Conservation (phyloP, 345 rosid genomes). For the Salix arbutifolia region DNA sequence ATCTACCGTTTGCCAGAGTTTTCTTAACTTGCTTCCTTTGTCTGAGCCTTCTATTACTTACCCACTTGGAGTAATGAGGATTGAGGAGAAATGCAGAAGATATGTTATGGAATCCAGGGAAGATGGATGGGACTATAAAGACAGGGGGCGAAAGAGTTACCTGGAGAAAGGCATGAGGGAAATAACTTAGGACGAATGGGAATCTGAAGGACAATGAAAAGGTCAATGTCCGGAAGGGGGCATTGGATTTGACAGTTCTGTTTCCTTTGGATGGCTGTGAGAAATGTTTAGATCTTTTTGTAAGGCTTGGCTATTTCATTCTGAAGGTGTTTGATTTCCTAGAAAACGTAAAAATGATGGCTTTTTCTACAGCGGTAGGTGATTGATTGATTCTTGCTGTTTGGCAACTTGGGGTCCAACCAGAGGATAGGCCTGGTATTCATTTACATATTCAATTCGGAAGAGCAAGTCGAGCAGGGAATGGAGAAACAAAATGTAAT, state of each 20-base stretch:
- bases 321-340: not conserved
- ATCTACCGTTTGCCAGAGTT: constrained; percentile 3
- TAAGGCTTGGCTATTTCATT: not conserved
- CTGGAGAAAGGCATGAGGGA: not conserved
- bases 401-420: no score
- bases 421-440: no score
- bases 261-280: not conserved
- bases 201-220: not conserved
- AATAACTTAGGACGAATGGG: not conserved
- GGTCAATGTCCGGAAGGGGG: not conserved
- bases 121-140: not conserved
- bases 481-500: no score
- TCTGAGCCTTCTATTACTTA: not conserved
- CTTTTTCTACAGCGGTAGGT: no score
- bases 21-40: not conserved
- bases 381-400: no score
- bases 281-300: not conserved
- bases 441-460: no score
- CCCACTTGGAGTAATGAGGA: not conserved
- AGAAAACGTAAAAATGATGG: not conserved
- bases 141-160: not conserved
- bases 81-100: not conserved
- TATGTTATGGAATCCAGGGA: not conserved
- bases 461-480: no score
- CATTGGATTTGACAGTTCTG: not conserved